These are phyloP conservation scores for Cutaneotrichosporon mucoides DNA, from an alignment of 1,284 basidiomycete genomes.

Conservation along the genomic window DNA sequence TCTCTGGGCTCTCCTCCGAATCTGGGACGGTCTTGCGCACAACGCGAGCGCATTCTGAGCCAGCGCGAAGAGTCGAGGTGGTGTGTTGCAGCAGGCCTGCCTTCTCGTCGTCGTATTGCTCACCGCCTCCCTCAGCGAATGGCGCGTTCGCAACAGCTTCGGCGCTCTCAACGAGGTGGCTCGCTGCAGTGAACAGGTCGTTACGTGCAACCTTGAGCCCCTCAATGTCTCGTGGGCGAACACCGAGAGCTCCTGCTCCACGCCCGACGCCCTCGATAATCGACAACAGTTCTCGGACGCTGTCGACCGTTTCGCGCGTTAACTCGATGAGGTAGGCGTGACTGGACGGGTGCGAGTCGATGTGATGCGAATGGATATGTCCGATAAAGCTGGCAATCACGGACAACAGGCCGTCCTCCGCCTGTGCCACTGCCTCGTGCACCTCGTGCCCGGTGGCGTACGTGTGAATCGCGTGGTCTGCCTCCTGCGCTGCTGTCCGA, in stretches of 20 bases:
- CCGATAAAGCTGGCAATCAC: conserved; percentile 96
- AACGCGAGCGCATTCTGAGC: conserved; percentile 79
- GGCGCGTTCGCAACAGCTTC: conserved; percentile 60
- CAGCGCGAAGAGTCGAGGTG: conserved; percentile 78
- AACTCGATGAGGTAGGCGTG: conserved; percentile 92
- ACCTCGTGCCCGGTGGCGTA: conserved; percentile 33
- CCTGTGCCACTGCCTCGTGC: conserved; percentile 53
- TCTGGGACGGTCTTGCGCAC: conserved; percentile 66
- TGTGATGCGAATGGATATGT: conserved; percentile 88
- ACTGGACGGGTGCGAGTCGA: conserved; percentile 79
- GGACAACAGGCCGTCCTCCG: conserved; percentile 84
- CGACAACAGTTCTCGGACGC: conserved; percentile 83
- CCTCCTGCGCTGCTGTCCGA: background rate
- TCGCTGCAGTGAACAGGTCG: conserved; percentile 77
- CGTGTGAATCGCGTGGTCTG: conserved; percentile 7
- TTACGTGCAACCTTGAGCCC: conserved; percentile 69
- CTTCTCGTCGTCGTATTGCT: conserved; percentile 76
- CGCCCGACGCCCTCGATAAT: conserved; percentile 84
- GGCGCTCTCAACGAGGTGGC: conserved; percentile 81
- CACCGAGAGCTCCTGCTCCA: conserved; percentile 56
- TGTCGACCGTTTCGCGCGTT: conserved; percentile 86
- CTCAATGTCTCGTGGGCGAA: conserved; percentile 53
- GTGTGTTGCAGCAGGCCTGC: conserved; percentile 70
- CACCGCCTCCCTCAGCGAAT: conserved; percentile 31
- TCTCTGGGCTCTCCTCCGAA: conserved; percentile 25